Evolutionary conservation across 1,284 basidiomycete genomes (phyloP).

Genomic region (Trametes hirsuta): DNA sequence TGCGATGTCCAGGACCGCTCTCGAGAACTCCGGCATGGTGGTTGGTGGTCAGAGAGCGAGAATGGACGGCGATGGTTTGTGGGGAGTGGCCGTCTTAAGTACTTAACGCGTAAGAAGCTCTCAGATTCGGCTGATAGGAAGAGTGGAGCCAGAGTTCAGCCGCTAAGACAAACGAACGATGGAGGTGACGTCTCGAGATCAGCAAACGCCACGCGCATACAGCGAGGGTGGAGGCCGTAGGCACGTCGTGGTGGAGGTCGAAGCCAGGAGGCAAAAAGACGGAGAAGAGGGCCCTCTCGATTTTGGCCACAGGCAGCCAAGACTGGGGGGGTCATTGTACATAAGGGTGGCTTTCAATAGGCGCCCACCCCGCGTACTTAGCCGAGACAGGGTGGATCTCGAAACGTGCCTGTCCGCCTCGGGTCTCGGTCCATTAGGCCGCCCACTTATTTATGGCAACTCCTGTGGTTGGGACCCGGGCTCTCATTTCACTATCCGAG

Average conservation of each 20-base stretch:
- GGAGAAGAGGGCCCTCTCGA: too few species aligned
- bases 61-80: not conserved
- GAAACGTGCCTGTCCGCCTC: not conserved
- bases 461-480: not conserved
- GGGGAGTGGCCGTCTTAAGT: not conserved
- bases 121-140: conserved; percentile 14
- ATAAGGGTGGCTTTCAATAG: not conserved
- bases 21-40: conserved; percentile 34
- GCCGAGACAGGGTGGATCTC: not conserved
- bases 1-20: conserved; percentile 28
- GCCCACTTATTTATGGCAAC: conserved; percentile 4
- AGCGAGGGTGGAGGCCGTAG: too few species aligned
- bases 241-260: too few species aligned
- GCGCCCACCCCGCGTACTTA: not conserved
- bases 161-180: not conserved
- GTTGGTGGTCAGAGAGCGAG: not conserved
- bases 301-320: too few species aligned
- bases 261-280: too few species aligned
- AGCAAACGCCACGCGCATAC: not conserved
- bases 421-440: not conserved
- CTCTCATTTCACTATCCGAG: not conserved
- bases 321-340: not conserved
- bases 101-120: conserved; percentile 1
- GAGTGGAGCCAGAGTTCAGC: conserved; percentile 7
- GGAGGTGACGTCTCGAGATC: not conserved